phyloP scores from a whole-genome alignment of 768 basidiomycete genomes.

The Pulveroboletus sp. region DNA sequence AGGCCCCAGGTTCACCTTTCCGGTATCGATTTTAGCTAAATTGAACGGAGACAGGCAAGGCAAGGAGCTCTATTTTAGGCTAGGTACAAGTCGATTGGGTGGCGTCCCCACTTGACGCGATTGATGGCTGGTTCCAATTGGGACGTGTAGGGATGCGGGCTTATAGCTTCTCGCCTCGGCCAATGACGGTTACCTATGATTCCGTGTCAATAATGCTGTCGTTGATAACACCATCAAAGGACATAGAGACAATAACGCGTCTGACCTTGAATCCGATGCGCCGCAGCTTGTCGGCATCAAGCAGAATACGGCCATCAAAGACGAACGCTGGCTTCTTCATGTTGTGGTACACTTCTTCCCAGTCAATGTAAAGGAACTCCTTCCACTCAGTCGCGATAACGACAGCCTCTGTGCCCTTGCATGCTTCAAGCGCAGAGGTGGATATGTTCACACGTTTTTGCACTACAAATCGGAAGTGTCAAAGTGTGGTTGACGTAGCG shows the following conservation, averaged over 20 bases:
- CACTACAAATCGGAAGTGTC: slow-evolving; percentile 43
- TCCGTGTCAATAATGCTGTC: slow-evolving; percentile 1
- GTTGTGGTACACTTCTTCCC: slow-evolving; percentile 76
- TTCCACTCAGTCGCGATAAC: slow-evolving; percentile 98
- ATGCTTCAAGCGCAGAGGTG: slow-evolving; percentile 79
- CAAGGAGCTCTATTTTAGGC: not conserved
- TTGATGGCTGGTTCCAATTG: not conserved
- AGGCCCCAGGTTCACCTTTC: not conserved
- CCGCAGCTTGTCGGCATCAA: slow-evolving; percentile 76
- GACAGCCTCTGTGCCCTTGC: slow-evolving; percentile 85
- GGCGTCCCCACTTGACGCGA: slow-evolving; percentile 1
- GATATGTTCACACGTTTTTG: slow-evolving; percentile 86
- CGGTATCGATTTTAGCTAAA: slow-evolving; percentile 10
- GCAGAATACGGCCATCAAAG: slow-evolving; percentile 88
- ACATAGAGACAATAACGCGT: not conserved
- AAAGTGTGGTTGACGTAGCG: not conserved
- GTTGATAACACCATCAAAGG: slow-evolving; percentile 9
- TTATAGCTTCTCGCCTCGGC: slow-evolving; percentile 47
- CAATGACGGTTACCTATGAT: slow-evolving; percentile 55
- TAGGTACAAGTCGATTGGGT: slow-evolving; percentile 8
- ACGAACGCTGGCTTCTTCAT: slow-evolving; percentile 99
- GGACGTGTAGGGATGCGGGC: not conserved
- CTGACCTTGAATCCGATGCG: slow-evolving; percentile 86
- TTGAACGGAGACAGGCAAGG: not conserved
- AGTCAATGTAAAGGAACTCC: slow-evolving; percentile 92